Conservation (phyloP, 2,329 filamentous ascomycete genomes). For the Kalmusia sp. region DNA sequence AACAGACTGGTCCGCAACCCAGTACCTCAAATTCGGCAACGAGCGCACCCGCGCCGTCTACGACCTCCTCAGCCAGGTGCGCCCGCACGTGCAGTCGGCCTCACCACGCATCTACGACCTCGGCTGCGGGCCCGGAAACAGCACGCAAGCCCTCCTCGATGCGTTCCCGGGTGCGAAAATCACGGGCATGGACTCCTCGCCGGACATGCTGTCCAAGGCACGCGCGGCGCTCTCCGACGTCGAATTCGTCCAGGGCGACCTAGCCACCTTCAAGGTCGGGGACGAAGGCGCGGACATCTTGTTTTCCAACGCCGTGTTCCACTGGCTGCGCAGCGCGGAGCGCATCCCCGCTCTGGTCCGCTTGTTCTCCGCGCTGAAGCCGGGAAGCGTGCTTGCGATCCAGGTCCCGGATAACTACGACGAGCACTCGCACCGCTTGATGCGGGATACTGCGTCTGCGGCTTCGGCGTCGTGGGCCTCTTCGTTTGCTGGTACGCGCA, state of each 20-base stretch:
- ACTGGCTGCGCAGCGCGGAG: slow-evolving; percentile 58
- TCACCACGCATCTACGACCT: slow-evolving; percentile 61
- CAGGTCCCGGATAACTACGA: slow-evolving; percentile 62
- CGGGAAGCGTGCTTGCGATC: slow-evolving; percentile 61
- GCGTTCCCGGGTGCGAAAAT: slow-evolving; percentile 58
- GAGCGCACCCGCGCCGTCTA: slow-evolving; percentile 61
- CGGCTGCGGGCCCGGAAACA: slow-evolving; percentile 68
- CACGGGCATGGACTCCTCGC: slow-evolving; percentile 62
- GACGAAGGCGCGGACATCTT: slow-evolving; percentile 44
- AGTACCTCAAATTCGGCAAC: slow-evolving; percentile 63
- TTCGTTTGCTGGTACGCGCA: slow-evolving; percentile 26
- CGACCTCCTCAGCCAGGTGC: slow-evolving; percentile 61
- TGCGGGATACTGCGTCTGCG: slow-evolving; percentile 53
- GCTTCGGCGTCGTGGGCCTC: slow-evolving; percentile 48
- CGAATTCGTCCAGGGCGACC: slow-evolving; percentile 56
- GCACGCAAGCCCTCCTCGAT: slow-evolving; percentile 56
- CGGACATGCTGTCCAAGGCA: slow-evolving; percentile 63
- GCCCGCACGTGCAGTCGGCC: slow-evolving; percentile 34
- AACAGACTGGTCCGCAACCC: slow-evolving; percentile 62
- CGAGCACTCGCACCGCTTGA: slow-evolving; percentile 58
- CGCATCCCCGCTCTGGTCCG: slow-evolving; percentile 56
- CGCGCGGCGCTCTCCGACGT: slow-evolving; percentile 46
- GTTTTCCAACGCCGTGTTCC: slow-evolving; percentile 66
- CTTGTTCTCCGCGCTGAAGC: slow-evolving; percentile 49
- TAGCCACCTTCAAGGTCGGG: slow-evolving; percentile 50